A percentile compares a stretch with the other conserved stretches of the same genome.
These are phyloP conservation scores for Paracamarosporium sp. DNA, from an alignment of 2,329 filamentous ascomycete species.

Conservation along the genomic window DNA sequence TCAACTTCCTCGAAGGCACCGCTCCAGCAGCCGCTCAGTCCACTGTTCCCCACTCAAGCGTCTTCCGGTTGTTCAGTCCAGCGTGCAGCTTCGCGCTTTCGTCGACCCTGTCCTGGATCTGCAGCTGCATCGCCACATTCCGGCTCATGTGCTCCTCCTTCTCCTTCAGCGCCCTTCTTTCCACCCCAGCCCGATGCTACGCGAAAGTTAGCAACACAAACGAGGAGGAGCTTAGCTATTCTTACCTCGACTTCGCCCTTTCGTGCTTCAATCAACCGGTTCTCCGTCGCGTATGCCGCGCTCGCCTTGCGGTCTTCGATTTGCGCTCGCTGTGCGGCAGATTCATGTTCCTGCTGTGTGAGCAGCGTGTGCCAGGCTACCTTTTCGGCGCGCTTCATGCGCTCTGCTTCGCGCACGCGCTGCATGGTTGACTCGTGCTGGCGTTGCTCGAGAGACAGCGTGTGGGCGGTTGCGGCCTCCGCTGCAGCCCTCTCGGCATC, in stretches of 20 bases:
- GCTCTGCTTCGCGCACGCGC: conserved; percentile 38
- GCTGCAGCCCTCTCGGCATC: conserved; percentile 31
- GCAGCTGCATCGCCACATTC: conserved; percentile 41
- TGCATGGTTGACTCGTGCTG: conserved; percentile 41
- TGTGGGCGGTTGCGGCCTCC: conserved; percentile 25
- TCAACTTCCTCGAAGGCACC: background rate
- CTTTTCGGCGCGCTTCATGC: conserved; percentile 39
- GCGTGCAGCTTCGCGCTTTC: conserved; percentile 41
- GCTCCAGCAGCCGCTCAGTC: conserved; percentile 19
- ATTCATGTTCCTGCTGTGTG: conserved; percentile 38
- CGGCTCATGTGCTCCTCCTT: conserved; percentile 42
- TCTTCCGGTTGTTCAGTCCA: conserved; percentile 31
- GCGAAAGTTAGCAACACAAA: background rate
- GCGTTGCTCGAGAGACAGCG: conserved; percentile 31
- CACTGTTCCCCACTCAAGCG: conserved; percentile 41
- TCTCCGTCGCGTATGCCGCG: conserved; percentile 23
- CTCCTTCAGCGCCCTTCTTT: conserved; percentile 36
- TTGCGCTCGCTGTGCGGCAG: conserved; percentile 22
- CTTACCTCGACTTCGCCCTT: conserved; percentile 31
- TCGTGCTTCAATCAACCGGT: conserved; percentile 28
- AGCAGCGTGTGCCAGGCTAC: conserved; percentile 36
- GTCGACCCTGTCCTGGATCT: conserved; percentile 35
- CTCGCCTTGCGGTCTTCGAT: conserved; percentile 31
- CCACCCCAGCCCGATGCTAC: conserved; percentile 27
- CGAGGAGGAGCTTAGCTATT: background rate